These are phyloP conservation scores for Exophiala aquamarina DNA, from an alignment of 2,329 filamentous ascomycete genomes.

Conservation along the genomic window DNA sequence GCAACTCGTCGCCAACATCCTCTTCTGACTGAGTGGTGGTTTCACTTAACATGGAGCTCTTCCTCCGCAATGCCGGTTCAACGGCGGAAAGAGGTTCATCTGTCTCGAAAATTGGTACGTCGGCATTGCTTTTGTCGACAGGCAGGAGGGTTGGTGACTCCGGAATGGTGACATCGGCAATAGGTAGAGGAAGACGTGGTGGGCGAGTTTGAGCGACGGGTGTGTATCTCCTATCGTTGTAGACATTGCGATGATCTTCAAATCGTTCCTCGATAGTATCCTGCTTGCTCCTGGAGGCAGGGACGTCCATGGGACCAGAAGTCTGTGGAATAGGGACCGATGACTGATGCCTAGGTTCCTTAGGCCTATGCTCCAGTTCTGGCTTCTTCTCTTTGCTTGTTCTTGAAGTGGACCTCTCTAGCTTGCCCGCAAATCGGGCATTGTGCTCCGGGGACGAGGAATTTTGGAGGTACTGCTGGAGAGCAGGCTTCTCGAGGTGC, in stretches of 20 bases:
- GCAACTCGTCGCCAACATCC: constrained; percentile 73
- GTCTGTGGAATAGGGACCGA: constrained; percentile 17
- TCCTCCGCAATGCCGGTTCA: constrained; percentile 56
- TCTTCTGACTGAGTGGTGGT: constrained; percentile 67
- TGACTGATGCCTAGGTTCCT: constrained; percentile 12
- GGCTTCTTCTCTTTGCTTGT: constrained; percentile 19
- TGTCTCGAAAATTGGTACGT: constrained; percentile 53
- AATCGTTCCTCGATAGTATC: constrained; percentile 22
- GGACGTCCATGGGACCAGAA: constrained; percentile 29
- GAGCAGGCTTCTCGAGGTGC: constrained; percentile 33
- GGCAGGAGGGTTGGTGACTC: constrained; percentile 85
- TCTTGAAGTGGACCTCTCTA: constrained; percentile 23
- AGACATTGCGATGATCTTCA: constrained; percentile 20
- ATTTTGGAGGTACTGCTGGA: constrained; percentile 44
- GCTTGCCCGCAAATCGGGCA: constrained; percentile 11
- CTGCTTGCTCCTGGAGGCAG: constrained; percentile 27
- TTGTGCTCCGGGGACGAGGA: constrained; percentile 37
- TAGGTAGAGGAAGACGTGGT: constrained; percentile 87
- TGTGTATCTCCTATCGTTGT: constrained; percentile 23
- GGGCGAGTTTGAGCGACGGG: constrained; percentile 48
- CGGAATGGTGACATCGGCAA: constrained; percentile 88
- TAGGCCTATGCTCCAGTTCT: constrained; percentile 12
- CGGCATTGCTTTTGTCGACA: constrained; percentile 59
- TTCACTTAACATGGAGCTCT: constrained; percentile 54
- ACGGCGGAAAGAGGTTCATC: constrained; percentile 45